Conservation (phyloP, 1,284 basidiomycete genomes). For the Ganoderma leucocontextum region DNA sequence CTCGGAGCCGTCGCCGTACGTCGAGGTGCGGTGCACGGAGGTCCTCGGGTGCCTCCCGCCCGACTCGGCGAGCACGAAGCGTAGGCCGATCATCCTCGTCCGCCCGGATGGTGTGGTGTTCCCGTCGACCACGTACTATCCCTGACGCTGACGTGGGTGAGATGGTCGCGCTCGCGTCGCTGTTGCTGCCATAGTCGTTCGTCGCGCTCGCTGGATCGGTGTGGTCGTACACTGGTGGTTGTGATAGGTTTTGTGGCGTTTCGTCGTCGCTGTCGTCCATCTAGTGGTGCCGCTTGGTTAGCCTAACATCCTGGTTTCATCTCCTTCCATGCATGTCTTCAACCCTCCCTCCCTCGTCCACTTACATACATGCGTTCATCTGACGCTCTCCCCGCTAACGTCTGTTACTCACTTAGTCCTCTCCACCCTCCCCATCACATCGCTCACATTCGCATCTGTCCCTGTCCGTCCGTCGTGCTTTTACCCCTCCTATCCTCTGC, state of each 20-base stretch:
- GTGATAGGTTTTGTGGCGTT: slow-evolving; percentile 19
- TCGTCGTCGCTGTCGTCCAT: slow-evolving; percentile 20
- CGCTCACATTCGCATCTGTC: slow-evolving; percentile 19
- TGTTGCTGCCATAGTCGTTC: slow-evolving; percentile 24
- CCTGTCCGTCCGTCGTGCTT: slow-evolving; percentile 15
- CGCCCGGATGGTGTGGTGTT: slow-evolving; percentile 91
- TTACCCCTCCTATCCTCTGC: slow-evolving; percentile 10
- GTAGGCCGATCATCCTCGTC: slow-evolving; percentile 85
- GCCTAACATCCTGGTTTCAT: background rate
- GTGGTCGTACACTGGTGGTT: slow-evolving; percentile 8
- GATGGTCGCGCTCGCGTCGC: slow-evolving; percentile 20
- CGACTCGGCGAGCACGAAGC: slow-evolving; percentile 67
- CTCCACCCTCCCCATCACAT: background rate
- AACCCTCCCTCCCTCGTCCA: background rate
- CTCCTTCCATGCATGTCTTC: background rate
- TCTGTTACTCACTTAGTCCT: slow-evolving; percentile 6
- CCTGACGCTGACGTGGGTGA: slow-evolving; percentile 46
- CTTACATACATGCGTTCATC: background rate
- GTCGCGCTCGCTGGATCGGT: slow-evolving; percentile 1
- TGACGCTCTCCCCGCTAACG: background rate
- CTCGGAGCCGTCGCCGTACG: slow-evolving; percentile 84
- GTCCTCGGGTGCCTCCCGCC: slow-evolving; percentile 84
- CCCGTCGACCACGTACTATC: slow-evolving; percentile 88
- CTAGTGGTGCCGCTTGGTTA: slow-evolving; percentile 14
- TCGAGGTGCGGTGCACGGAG: slow-evolving; percentile 90